A percentile compares a stretch with the other conserved stretches of the same genome.
Evolutionary conservation across 768 basidiomycete genomes (phyloP).

Genomic region (Kwoniella dejecticola): DNA sequence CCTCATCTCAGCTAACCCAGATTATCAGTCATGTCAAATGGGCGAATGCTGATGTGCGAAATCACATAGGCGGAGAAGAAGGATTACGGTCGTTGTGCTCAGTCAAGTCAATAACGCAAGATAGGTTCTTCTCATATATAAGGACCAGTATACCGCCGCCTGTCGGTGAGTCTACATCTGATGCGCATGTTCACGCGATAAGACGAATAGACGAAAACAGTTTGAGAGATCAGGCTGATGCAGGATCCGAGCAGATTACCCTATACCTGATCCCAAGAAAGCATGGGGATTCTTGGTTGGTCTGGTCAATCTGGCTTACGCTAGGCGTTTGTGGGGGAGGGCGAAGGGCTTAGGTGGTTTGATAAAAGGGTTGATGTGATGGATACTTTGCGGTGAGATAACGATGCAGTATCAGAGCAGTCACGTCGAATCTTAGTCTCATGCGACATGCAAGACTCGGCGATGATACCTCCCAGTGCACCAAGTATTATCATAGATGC

Average conservation of each 20-base stretch:
- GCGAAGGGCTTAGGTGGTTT: conserved; percentile 28
- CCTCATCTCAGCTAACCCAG: too few relatives aligned
- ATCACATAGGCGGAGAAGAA: conserved; percentile 76
- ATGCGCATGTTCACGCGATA: too few relatives aligned
- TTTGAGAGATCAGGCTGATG: too few relatives aligned
- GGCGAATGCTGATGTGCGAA: too few relatives aligned
- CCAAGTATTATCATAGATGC: too few relatives aligned
- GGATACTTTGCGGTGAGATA: background rate
- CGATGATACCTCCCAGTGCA: too few relatives aligned
- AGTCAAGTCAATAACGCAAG: conserved; percentile 80
- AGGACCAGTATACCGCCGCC: conserved; percentile 83
- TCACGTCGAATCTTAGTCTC: too few relatives aligned
- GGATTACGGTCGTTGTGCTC: conserved; percentile 86
- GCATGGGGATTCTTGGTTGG: conserved; percentile 49
- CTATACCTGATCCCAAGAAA: conserved; percentile 31
- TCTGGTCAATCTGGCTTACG: conserved; percentile 45
- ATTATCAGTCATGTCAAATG: too few relatives aligned
- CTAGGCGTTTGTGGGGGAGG: conserved; percentile 16
- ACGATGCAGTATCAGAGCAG: background rate
- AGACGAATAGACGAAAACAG: too few relatives aligned
- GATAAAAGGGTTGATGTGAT: conserved; percentile 16
- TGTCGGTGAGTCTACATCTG: conserved; percentile 59
- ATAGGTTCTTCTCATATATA: conserved; percentile 79
- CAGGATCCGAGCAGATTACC: conserved; percentile 45
- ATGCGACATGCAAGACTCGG: too few relatives aligned